Evolutionary conservation across 768 basidiomycete genomes (phyloP), one percentile per base, ranked within the genome.

Genomic region (Nidularia pulvinata): DNA sequence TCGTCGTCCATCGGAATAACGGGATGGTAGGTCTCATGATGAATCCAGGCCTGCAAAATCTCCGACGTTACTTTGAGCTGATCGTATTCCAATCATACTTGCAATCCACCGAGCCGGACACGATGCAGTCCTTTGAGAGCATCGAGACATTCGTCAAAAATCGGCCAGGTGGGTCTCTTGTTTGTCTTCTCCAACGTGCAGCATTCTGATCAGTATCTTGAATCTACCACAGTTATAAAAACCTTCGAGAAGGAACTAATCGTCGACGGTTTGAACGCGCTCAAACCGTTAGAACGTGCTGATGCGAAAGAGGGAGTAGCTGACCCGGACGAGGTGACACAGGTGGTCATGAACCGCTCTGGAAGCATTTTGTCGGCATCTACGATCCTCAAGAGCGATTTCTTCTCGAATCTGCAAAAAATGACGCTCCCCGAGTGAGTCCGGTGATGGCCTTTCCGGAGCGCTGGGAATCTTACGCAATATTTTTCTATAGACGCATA

Each of bases 301-400:
- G 83, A 87, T 45, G 67, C 80, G 1, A 74, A 80, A 42, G 81
- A 87, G 49, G 88, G 85, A 19, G 79, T 89, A 48, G 91, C 91
- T 2, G 80, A 91, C 55, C 92, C 93, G 0, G 97, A 98, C 59
- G 97, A 98, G 73, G 95, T 94, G 34, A 84, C 87, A 6, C 81
- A 88, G 56, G 81, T 96, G 3, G 95, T 99, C 33, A 78, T 84
- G 36, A 91, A 89, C 59, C 85, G 97, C 39, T 80, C 83, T 7
- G 97, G 97, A 7, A 83, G 80, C 56, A 91, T 98, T 54, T 72
- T 98, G 0, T 96, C 93, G 10, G 91, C 93, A 1, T 91, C 86
- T 4, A 93, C 95, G 1, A 97, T 98, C 60, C 75, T 98, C 63
- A 99, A 99, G 75, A 93, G 90, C 62, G 93, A 95, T 65, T 93